Conservation (phyloP, 805 yeast genomes). For the Starmerella sirachaensis region DNA sequence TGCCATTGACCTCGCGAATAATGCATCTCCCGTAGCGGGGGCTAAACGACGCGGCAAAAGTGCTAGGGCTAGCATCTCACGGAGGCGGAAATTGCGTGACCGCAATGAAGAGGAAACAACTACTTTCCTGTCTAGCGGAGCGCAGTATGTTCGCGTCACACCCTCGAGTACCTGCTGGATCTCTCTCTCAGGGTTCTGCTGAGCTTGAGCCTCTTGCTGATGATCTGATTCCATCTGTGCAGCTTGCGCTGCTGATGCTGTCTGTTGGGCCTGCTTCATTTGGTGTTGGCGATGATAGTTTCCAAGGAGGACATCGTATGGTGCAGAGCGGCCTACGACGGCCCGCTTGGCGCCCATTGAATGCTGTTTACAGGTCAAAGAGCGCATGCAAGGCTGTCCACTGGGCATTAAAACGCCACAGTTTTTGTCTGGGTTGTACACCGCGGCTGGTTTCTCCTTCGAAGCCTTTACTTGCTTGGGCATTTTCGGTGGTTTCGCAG, state of each 20-base stretch:
- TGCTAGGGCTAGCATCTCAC: conserved; percentile 92
- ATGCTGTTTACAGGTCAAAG: conserved; percentile 93
- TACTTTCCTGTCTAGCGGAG: conserved; percentile 67
- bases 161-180: conserved; percentile 86
- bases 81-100: conserved; percentile 65
- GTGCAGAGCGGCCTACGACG: conserved; percentile 84
- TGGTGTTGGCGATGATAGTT: conserved; percentile 89
- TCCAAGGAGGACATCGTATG: conserved; percentile 76
- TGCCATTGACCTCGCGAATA: conserved; percentile 68
- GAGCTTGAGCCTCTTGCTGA: conserved; percentile 19
- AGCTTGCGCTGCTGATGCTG: conserved; percentile 16
- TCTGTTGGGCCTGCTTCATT: conserved; percentile 40
- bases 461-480: conserved; percentile 23
- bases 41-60: conserved; percentile 36
- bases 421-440: conserved; percentile 37
- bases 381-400: conserved; percentile 94
- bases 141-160: conserved; percentile 40
- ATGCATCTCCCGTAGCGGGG: conserved; percentile 36
- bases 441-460: conserved; percentile 52
- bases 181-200: conserved; percentile 38
- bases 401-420: conserved; percentile 91
- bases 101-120: conserved; percentile 59
- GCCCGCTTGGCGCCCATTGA: conserved; percentile 98
- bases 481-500: conserved; percentile 7
- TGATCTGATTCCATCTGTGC: conserved; percentile 16